Conservation (phyloP, 176 grass and related monocot genomes). For the Themeda triandra region DNA sequence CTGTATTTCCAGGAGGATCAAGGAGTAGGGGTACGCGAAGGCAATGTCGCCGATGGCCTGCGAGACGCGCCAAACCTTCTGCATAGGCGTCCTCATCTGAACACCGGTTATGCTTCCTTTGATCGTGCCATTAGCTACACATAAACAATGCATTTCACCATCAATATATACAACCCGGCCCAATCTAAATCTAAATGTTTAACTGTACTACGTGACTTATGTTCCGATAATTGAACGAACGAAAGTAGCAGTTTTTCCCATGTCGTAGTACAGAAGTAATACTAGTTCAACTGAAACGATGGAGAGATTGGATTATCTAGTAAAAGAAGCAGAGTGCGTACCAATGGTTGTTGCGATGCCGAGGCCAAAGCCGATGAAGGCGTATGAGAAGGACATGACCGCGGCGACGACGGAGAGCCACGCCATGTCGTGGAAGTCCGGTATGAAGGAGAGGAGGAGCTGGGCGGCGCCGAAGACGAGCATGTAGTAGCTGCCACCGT, state of each 20-base stretch:
- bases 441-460: conserved; percentile 72
- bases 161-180: background rate
- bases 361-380: conserved; percentile 59
- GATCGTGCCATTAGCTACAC: conserved; percentile 61
- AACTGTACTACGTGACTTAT: background rate
- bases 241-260: background rate
- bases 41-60: conserved; percentile 68
- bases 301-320: background rate
- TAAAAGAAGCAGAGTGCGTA: background rate
- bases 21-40: conserved; percentile 60
- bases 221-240: background rate
- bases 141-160: no score
- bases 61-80: conserved; percentile 66
- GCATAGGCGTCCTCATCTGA: conserved; percentile 14
- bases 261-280: background rate
- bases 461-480: conserved; percentile 57
- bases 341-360: conserved; percentile 59
- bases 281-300: background rate
- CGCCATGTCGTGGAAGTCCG: conserved; percentile 72
- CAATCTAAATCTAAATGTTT: background rate
- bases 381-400: conserved; percentile 80
- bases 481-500: conserved; percentile 56
- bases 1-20: conserved; percentile 73
- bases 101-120: conserved; percentile 62
- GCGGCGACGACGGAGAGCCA: conserved; percentile 75